A percentile compares a stretch with the other conserved stretches of the same genome.
Conservation (phyloP, 805 yeast species). For the Saccharomycopsis oosterbeekiorum region DNA sequence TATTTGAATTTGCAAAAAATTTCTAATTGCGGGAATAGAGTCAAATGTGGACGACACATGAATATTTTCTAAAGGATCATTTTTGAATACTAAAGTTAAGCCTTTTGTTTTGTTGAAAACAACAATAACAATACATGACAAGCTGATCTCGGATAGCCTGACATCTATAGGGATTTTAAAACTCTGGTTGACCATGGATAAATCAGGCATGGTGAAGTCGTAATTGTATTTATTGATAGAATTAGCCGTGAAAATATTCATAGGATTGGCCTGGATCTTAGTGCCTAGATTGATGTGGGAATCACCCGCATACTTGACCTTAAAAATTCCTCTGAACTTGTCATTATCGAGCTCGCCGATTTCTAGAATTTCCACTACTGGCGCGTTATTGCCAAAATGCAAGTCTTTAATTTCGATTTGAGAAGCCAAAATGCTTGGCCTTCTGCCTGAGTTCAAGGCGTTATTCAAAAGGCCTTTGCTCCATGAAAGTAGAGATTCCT, state of each 20-base stretch:
- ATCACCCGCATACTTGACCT: conserved; percentile 65
- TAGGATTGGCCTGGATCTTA: conserved; percentile 75
- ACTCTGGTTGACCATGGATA: conserved; percentile 53
- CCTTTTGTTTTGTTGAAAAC: conserved; percentile 79
- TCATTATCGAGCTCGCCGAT: conserved; percentile 74
- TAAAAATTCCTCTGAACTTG: conserved; percentile 73
- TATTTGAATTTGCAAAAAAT: conserved; percentile 70
- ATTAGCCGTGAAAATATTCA: conserved; percentile 46
- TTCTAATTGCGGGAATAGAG: conserved; percentile 73
- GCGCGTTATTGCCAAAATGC: conserved; percentile 65
- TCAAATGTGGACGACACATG: conserved; percentile 83
- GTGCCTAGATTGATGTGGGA: conserved; percentile 68
- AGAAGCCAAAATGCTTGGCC: conserved; percentile 63
- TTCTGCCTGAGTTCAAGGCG: conserved; percentile 63
- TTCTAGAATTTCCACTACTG: conserved; percentile 67
- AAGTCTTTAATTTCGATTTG: conserved; percentile 58
- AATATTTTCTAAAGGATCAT: conserved; percentile 79
- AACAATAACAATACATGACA: conserved; percentile 75
- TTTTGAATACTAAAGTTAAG: conserved; percentile 74
- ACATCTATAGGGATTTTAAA: conserved; percentile 73
- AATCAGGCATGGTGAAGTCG: conserved; percentile 54
- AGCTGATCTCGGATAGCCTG: conserved; percentile 57
- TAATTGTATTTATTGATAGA: conserved; percentile 30
- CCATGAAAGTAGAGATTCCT: conserved; percentile 51
- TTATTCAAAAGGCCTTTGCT: conserved; percentile 57